These are phyloP conservation scores for Fonsecaea erecta DNA, from an alignment of 2,329 filamentous ascomycete species.

Conservation along the genomic window DNA sequence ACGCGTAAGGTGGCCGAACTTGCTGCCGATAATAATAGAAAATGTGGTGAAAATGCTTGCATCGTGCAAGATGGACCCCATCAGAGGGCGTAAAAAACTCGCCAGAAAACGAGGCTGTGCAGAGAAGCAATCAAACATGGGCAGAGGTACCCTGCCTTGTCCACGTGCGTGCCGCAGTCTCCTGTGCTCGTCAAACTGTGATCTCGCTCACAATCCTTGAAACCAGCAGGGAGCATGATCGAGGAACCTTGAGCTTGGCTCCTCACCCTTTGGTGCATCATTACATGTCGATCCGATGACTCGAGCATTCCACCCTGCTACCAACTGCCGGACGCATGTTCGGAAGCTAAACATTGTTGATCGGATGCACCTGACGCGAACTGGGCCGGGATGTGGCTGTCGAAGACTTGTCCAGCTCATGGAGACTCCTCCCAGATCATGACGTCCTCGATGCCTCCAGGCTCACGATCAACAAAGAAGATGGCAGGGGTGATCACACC, in stretches of 20 bases:
- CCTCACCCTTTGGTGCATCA: neutral
- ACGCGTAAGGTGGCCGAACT: neutral
- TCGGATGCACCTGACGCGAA: neutral
- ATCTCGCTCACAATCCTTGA: neutral
- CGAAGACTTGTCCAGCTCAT: neutral
- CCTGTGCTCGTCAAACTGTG: neutral
- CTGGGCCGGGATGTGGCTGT: neutral
- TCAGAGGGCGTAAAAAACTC: neutral
- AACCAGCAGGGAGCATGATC: neutral
- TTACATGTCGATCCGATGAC: neutral
- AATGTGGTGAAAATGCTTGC: neutral
- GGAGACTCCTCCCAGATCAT: neutral
- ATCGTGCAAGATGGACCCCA: neutral
- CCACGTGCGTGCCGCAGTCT: neutral
- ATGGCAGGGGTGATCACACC: neutral
- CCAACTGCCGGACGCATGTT: neutral
- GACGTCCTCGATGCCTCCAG: neutral
- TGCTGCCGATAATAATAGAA: neutral
- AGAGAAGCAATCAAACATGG: conserved; percentile 7
- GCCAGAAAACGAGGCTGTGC: neutral
- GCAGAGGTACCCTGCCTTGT: neutral
- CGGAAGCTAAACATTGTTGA: neutral
- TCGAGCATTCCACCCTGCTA: neutral
- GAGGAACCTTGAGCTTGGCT: neutral
- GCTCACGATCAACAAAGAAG: no score